A percentile compares a stretch with the other conserved stretches of the same genome.
These are phyloP conservation scores for Trapa bicornis DNA, from an alignment of 345 rosid species.

Conservation along the genomic window DNA sequence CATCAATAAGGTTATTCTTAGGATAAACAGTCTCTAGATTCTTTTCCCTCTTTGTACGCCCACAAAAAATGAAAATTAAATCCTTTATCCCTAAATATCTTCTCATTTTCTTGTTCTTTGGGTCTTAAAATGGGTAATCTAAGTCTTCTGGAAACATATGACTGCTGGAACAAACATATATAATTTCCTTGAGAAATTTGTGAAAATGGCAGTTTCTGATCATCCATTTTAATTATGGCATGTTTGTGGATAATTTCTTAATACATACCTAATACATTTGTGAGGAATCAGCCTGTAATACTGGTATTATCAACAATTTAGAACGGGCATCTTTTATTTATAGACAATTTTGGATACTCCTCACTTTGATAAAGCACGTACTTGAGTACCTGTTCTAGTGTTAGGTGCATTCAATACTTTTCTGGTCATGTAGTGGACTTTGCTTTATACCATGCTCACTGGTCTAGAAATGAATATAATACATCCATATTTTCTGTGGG, in stretches of 20 bases:
- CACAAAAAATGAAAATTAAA: background rate
- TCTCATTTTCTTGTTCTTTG: background rate
- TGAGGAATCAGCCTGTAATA: background rate
- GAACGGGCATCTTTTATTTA: background rate
- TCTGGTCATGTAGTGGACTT: background rate
- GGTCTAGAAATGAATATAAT: background rate
- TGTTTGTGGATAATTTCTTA: background rate
- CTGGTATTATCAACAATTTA: background rate
- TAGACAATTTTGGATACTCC: background rate
- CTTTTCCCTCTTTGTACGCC: background rate
- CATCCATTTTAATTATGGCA: background rate
- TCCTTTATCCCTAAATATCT: background rate
- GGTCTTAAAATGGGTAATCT: background rate
- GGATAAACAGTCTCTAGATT: slow-evolving; percentile 32
- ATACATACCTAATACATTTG: background rate
- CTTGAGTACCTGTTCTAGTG: background rate
- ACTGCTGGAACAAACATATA: background rate
- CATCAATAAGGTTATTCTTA: slow-evolving; percentile 39
- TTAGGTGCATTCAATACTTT: background rate
- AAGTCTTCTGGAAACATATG: too few relatives aligned
- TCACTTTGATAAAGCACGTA: background rate
- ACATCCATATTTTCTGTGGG: background rate
- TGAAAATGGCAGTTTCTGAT: background rate
- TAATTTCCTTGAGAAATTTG: background rate
- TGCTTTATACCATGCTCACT: background rate